Conservation (phyloP, 148 eudicot species). For the Vaccinium macrocarpon region DNA sequence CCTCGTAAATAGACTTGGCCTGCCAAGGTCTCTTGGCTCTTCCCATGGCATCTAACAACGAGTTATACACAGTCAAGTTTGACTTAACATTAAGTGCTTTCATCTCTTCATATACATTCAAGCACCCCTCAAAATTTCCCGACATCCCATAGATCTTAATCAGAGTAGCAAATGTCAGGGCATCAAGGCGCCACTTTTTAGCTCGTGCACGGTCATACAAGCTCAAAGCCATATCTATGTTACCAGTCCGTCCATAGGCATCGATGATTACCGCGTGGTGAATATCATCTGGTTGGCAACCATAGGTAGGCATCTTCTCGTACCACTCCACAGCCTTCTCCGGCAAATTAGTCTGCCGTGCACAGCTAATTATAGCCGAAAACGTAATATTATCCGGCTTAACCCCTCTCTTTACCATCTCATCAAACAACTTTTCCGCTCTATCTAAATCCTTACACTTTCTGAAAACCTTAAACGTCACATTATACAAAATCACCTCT, state of each 20-base stretch:
- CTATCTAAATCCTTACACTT: constrained; percentile 55
- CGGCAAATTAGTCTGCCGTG: constrained; percentile 56
- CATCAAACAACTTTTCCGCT: constrained; percentile 67
- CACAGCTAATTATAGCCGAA: constrained; percentile 78
- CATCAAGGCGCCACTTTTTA: constrained; percentile 71
- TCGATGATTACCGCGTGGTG: constrained; percentile 82
- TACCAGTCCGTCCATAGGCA: constrained; percentile 68
- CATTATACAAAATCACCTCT: constrained; percentile 64
- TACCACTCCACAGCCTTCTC: constrained; percentile 77
- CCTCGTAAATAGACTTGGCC: constrained; percentile 61
- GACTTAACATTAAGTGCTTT: constrained; percentile 71
- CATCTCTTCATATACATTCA: constrained; percentile 92
- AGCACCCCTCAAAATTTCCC: constrained; percentile 87
- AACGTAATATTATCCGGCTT: constrained; percentile 80
- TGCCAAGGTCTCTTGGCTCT: constrained; percentile 92
- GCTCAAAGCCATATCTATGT: constrained; percentile 57
- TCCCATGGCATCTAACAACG: constrained; percentile 80
- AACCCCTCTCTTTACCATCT: constrained; percentile 59
- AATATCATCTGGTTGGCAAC: constrained; percentile 65
- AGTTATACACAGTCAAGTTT: constrained; percentile 53
- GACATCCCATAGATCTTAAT: constrained; percentile 60
- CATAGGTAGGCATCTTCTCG: constrained; percentile 66
- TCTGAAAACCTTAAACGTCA: constrained; percentile 70
- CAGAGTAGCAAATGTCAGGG: constrained; percentile 63
- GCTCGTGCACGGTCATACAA: constrained; percentile 79